phyloP scores from a whole-genome alignment of 164 flowering plant species.

The Macadamia integrifolia region DNA sequence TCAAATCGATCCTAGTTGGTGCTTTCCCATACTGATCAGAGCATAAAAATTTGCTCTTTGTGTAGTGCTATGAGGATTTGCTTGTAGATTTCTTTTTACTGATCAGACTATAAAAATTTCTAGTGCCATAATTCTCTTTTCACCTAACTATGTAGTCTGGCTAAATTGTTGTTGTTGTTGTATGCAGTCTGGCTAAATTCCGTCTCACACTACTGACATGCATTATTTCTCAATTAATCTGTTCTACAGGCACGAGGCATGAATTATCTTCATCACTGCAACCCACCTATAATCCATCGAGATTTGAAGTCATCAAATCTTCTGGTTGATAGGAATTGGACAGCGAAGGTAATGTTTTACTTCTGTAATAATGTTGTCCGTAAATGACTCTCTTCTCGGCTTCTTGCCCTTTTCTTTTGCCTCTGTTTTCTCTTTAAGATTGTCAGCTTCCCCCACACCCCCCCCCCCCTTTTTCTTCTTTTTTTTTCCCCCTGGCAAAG shows the following conservation, averaged over 20 bases:
- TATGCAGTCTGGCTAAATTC: neutral
- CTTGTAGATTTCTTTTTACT: no score
- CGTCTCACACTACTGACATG: neutral
- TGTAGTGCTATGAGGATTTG: no score
- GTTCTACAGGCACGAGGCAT: slow-evolving; percentile 77
- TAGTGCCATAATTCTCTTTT: no score
- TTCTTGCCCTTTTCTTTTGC: neutral
- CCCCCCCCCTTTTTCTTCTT: no score
- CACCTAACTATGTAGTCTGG: neutral
- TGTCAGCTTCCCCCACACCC: neutral
- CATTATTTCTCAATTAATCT: slow-evolving; percentile 2
- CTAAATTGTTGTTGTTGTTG: no score
- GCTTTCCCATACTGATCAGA: no score
- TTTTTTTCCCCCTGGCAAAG: neutral
- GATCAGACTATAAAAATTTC: no score
- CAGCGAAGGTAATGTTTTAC: slow-evolving; percentile 64
- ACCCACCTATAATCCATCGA: slow-evolving; percentile 90
- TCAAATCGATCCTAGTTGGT: no score
- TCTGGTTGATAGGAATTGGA: slow-evolving; percentile 93
- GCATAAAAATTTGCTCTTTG: no score
- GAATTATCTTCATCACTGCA: slow-evolving; percentile 95
- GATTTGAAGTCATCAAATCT: slow-evolving; percentile 97
- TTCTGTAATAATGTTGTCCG: neutral
- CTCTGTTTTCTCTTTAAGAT: no score
- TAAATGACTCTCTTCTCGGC: neutral